Conservation (phyloP, 2,329 filamentous ascomycete species). For the Tolypocladium pustulatum region DNA sequence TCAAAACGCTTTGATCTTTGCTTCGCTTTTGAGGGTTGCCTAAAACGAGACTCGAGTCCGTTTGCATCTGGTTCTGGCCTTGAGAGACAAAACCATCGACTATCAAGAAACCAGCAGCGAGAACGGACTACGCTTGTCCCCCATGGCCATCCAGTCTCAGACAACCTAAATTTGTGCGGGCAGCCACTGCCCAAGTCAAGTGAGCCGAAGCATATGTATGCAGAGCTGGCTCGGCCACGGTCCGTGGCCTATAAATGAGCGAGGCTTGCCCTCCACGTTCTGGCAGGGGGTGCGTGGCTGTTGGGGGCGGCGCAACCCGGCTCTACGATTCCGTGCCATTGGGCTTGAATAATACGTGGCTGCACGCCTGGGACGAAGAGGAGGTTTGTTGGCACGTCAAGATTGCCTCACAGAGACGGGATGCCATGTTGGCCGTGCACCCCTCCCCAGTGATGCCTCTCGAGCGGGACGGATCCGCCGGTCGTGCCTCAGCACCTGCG, state of each 20-base stretch:
- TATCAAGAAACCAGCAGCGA: background rate
- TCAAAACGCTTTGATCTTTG: background rate
- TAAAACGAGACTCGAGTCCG: background rate
- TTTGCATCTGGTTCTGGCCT: background rate
- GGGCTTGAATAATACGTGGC: background rate
- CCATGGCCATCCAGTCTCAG: background rate
- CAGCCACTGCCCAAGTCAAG: constrained; percentile 15
- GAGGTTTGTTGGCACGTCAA: background rate
- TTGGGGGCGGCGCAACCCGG: background rate
- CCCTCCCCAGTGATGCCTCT: background rate
- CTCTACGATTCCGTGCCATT: background rate
- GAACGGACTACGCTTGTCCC: background rate
- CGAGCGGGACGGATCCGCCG: background rate
- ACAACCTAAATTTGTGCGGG: background rate
- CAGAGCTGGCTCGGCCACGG: constrained; percentile 5
- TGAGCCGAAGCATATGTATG: constrained; percentile 19
- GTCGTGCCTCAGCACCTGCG: background rate
- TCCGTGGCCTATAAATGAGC: constrained; percentile 9
- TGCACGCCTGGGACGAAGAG: background rate
- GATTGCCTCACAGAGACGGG: background rate
- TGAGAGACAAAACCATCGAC: background rate
- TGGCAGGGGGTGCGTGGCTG: background rate
- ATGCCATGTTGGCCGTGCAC: background rate
- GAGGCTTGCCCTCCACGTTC: background rate
- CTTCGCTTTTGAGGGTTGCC: background rate